Percentiles rank a stretch among this genome's conserved stretches.
Conservation (phyloP, 2,329 filamentous ascomycete species). For the Herpomyces periplanetae region DNA sequence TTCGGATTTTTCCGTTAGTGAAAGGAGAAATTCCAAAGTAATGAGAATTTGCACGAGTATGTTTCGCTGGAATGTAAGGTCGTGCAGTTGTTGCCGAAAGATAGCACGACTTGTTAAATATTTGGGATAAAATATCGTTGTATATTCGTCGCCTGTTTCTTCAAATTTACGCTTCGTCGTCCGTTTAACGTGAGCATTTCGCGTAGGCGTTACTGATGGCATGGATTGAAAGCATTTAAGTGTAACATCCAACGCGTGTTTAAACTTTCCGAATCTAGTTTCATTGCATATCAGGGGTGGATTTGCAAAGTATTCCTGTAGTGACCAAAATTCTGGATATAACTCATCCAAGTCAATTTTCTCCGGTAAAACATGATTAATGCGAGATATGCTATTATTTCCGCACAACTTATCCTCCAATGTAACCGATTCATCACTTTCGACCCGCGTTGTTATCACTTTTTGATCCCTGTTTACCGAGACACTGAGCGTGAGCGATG, state of each 20-base stretch:
- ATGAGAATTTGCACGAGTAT: constrained; percentile 84
- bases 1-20: constrained; percentile 39
- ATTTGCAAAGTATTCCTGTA: constrained; percentile 69
- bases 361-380: too few species aligned
- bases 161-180: constrained; percentile 27
- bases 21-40: constrained; percentile 74
- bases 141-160: constrained; percentile 19
- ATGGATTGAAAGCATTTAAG: constrained; percentile 27
- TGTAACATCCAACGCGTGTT: constrained; percentile 18
- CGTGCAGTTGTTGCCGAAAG: constrained; percentile 55
- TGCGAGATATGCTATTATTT: too few species aligned
- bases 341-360: constrained; percentile 29
- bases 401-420: too few species aligned
- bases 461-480: too few species aligned
- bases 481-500: too few species aligned
- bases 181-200: constrained; percentile 13
- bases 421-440: too few species aligned
- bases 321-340: constrained; percentile 71
- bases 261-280: constrained; percentile 23
- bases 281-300: constrained; percentile 42
- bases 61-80: constrained; percentile 69
- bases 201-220: constrained; percentile 19
- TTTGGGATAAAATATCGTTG: constrained; percentile 65
- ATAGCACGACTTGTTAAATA: constrained; percentile 90
- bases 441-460: too few species aligned